phyloP scores from a whole-genome alignment of 257 asterid species.

The Solanum chiquidenum region DNA sequence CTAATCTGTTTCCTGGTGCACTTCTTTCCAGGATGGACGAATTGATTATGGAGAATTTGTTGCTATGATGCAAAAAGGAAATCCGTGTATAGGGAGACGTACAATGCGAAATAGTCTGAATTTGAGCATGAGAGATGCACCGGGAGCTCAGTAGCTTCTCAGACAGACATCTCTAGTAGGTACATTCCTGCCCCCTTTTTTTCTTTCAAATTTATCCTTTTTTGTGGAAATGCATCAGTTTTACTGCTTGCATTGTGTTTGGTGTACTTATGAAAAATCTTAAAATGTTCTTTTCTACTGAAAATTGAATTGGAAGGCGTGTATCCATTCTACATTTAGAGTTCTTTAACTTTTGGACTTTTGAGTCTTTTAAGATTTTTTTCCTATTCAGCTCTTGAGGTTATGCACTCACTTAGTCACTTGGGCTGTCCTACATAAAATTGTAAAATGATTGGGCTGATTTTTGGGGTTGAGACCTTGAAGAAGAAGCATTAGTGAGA shows the following conservation, averaged over 20 bases:
- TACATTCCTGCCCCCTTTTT: background rate
- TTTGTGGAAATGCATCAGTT: background rate
- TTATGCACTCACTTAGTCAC: background rate
- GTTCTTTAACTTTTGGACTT: background rate
- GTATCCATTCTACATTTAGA: background rate
- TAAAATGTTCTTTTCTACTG: background rate
- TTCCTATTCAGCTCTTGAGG: background rate
- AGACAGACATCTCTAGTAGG: background rate
- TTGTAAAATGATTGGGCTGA: background rate
- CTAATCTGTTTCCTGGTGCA: background rate
- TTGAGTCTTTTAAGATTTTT: background rate
- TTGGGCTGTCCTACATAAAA: background rate
- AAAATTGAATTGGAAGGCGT: background rate
- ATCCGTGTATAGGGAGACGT: conserved; percentile 36
- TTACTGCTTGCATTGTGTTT: background rate
- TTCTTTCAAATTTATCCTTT: background rate
- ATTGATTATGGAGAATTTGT: conserved; percentile 45
- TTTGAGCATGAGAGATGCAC: conserved; percentile 37
- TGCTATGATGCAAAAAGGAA: conserved; percentile 48
- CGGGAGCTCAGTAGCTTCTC: conserved; percentile 16
- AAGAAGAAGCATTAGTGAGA: background rate
- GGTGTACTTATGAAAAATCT: background rate
- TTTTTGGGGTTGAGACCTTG: background rate
- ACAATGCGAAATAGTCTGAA: conserved; percentile 42
- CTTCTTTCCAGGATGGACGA: conserved; percentile 29